Percentiles rank a stretch among this genome's conserved stretches.
Conservation (phyloP, 345 rosid genomes). For the Diplotaxis tenuifolia region DNA sequence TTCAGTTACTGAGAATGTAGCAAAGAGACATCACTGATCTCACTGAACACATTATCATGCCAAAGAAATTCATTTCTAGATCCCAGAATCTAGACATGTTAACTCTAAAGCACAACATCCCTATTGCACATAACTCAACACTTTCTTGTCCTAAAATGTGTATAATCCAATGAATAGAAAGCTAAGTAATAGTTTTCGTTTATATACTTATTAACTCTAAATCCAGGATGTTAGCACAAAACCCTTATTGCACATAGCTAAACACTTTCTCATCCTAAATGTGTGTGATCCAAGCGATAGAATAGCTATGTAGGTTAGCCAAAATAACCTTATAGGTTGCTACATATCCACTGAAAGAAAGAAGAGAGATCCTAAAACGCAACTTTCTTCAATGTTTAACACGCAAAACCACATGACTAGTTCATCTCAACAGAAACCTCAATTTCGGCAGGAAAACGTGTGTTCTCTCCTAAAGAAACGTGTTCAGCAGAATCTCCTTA, state of each 20-base stretch:
- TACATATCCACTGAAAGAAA: not conserved
- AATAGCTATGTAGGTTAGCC: no score
- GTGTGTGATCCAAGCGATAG: not conserved
- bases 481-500: no score
- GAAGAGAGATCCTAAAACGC: not conserved
- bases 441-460: conserved; percentile 13
- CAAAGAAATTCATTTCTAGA: no score
- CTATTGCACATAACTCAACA: not conserved
- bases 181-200: no score
- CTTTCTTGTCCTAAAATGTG: not conserved
- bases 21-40: not conserved
- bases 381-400: not conserved
- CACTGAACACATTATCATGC: not conserved
- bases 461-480: not conserved
- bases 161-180: not conserved
- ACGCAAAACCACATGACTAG: conserved; percentile 8
- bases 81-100: no score
- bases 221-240: no score
- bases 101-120: not conserved
- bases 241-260: not conserved
- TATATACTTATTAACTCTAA: not conserved
- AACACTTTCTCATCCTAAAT: not conserved
- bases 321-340: not conserved
- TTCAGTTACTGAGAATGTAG: not conserved
- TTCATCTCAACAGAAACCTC: conserved; percentile 21